A percentile compares a stretch with the other conserved stretches of the same genome.
Evolutionary conservation across 192 early-diverging fungal species (phyloP).

Genomic region (Backusella tarrabulga): DNA sequence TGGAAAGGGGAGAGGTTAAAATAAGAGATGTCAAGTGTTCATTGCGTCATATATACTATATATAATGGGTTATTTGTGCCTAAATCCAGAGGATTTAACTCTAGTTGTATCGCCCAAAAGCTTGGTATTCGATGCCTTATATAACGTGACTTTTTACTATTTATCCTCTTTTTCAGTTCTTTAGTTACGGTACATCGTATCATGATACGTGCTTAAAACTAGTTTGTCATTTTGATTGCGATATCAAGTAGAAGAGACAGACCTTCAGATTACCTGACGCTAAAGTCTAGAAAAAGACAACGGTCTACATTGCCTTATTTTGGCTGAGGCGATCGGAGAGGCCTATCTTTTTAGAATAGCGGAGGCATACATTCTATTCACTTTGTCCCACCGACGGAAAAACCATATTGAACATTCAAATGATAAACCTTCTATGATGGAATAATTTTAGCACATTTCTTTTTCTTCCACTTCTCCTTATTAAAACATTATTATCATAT

Average conservation of each 20-base stretch:
- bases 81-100: neutral
- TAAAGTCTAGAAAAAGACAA: neutral
- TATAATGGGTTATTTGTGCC: neutral
- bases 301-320: neutral
- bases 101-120: neutral
- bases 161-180: neutral
- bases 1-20: neutral
- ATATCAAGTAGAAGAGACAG: no score
- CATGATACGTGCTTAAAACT: neutral
- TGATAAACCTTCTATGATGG: neutral
- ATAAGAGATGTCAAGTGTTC: conserved; percentile 3
- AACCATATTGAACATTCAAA: neutral
- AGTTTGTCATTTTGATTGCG: neutral
- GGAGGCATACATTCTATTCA: neutral
- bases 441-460: neutral
- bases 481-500: neutral
- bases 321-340: neutral
- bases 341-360: neutral
- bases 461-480: neutral
- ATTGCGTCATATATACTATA: neutral
- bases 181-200: neutral
- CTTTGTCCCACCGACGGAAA: neutral
- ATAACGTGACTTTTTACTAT: neutral
- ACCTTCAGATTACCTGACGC: no score
- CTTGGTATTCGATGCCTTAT: neutral